These are phyloP conservation scores for Adansonia madagascariensis DNA, from an alignment of 441 rosid genomes.

Conservation along the genomic window DNA sequence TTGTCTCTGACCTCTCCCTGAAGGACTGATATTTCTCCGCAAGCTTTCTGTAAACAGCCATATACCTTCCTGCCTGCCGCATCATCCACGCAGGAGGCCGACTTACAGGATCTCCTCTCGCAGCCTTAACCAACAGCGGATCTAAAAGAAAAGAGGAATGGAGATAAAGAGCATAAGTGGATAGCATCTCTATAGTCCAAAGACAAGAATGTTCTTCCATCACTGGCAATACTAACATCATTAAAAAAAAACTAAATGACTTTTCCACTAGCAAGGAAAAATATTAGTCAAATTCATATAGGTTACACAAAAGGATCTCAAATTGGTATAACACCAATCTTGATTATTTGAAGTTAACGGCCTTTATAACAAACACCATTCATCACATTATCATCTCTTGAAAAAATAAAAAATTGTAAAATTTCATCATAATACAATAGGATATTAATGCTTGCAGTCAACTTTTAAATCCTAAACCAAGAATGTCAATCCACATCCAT, in stretches of 20 bases:
- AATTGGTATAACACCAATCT: neutral
- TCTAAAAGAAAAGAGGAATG: conserved; percentile 45
- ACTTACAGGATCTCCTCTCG: conserved; percentile 71
- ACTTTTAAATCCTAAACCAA: neutral
- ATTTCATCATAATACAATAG: neutral
- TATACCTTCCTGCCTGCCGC: conserved; percentile 98
- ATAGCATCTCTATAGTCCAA: conserved; percentile 4
- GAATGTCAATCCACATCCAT: neutral
- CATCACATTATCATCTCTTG: neutral
- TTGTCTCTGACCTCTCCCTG: conserved; percentile 92
- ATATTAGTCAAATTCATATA: neutral
- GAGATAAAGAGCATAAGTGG: neutral
- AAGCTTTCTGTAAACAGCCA: conserved; percentile 94
- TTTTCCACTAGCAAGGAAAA: neutral
- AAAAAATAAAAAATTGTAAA: neutral
- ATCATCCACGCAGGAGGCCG: conserved; percentile 99
- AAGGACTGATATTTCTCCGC: conserved; percentile 90
- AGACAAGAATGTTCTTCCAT: neutral
- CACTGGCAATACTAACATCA: neutral
- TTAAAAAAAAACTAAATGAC: neutral
- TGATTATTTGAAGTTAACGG: neutral
- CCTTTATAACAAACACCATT: neutral
- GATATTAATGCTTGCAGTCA: neutral
- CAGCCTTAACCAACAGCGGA: conserved; percentile 90
- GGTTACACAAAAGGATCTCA: neutral